A percentile compares a stretch with the other conserved stretches of the same genome.
These are phyloP conservation scores for Orbilia javanica DNA, from an alignment of 2,329 filamentous ascomycete species.

Conservation along the genomic window DNA sequence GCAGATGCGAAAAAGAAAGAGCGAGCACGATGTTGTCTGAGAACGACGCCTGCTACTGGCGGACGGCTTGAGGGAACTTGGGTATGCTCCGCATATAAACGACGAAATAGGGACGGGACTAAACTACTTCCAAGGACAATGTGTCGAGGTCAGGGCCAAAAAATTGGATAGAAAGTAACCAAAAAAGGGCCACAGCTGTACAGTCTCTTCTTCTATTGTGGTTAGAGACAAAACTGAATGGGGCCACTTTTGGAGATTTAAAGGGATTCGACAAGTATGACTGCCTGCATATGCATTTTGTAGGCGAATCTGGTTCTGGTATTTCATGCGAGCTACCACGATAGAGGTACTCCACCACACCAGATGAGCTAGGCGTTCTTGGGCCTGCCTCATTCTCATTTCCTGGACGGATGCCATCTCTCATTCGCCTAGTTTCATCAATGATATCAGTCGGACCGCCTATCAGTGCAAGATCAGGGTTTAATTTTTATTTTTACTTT, in stretches of 20 bases:
- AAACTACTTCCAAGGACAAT: constrained; percentile 10
- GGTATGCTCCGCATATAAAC: constrained; percentile 48
- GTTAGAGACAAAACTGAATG: constrained; percentile 23
- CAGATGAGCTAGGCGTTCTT: constrained; percentile 39
- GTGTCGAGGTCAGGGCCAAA: constrained; percentile 39
- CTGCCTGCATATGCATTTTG: constrained; percentile 56
- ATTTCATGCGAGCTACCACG: constrained; percentile 45
- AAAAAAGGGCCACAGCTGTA: constrained; percentile 9
- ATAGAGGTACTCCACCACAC: constrained; percentile 31
- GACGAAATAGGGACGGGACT: constrained; percentile 30
- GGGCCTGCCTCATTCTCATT: constrained; percentile 48
- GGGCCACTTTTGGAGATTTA: constrained; percentile 53
- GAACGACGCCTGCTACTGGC: constrained; percentile 14
- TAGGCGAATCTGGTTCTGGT: constrained; percentile 48
- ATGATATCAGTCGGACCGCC: constrained; percentile 24
- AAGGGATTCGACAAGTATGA: constrained; percentile 53
- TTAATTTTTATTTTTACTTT: constrained; percentile 6
- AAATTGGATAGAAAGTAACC: constrained; percentile 30
- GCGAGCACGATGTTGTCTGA: constrained; percentile 10
- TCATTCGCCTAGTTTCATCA: constrained; percentile 26
- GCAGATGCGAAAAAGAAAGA: constrained; percentile 43
- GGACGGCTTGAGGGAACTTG: constrained; percentile 19
- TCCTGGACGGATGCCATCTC: constrained; percentile 38
- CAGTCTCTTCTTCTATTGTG: constrained; percentile 8
- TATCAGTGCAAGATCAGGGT: constrained; percentile 38